Base-by-base conservation (phyloP, 208 protist species). In the Leishmania major region DNA sequence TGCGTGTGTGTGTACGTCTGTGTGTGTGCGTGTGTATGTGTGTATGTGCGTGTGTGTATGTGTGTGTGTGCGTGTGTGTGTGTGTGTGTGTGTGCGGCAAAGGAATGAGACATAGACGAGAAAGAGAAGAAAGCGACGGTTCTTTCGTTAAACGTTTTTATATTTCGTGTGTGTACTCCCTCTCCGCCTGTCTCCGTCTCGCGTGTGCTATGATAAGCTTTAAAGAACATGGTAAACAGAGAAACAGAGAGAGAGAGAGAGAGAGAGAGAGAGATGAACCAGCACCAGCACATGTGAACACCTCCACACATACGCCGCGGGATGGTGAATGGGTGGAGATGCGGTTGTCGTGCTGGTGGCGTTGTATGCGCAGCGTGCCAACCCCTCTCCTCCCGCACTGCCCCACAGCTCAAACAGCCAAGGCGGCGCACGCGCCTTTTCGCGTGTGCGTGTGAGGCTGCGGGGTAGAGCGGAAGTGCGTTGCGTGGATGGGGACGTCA, bases 401-500 rank as follows among this genome's bases (percentile, higher is more conserved):
- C 40, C 40, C 22, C 67, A 45, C 19, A 72, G 35, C 37, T 49
- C 67, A 72, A 40, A 25, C 67, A 43, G 19, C 40, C 19, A 49
- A 49, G 67, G 67, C 15, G 47, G 71, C 57, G 45, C n/a, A 40
- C 49, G 47, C 57, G 71, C 49, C 37, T 75, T 13, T 13, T 37
- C 40, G 35, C 35, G 60, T 79, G 59, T 55, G n/a, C 59, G 43
- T 79, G 43, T 80, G 13, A 62, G 37, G 72, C 31, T 72, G 45
- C 59, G n/a, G 60, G n/a, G 60, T 62, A 70, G 11, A 49, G 19
- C 22, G 15, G 69, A 35, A 28, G 37, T 43, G 37, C 66, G 22
- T 43, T 73, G 19, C 28, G 8, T 73, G 69, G 40, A 51, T 1
- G 43, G 19, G 69, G 45, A 49, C 43, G 22, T 25, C 69, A 47